phyloP scores from a whole-genome alignment of 352 stramenopile species.

The Pythium grandisporangium region DNA sequence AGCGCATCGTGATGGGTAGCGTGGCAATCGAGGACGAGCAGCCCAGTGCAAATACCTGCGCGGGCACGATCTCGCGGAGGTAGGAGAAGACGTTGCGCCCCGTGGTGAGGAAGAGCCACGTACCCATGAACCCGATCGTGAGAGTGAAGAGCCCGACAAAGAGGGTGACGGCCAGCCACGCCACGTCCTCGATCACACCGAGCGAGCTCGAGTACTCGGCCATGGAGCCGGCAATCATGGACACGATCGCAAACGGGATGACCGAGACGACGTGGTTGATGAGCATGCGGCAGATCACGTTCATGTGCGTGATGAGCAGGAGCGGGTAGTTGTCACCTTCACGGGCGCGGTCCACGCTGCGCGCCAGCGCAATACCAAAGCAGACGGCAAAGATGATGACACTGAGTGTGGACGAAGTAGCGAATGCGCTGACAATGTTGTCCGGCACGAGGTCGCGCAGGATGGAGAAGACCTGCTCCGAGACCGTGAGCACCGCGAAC shows the following conservation, averaged over 20 bases:
- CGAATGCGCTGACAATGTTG: conserved; percentile 66
- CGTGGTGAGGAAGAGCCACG: conserved; percentile 44
- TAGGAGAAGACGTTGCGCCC: conserved; percentile 57
- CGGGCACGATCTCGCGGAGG: conserved; percentile 54
- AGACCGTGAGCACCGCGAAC: conserved; percentile 38
- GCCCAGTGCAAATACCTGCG: conserved; percentile 68
- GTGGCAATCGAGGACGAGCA: conserved; percentile 77
- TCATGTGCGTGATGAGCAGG: conserved; percentile 53
- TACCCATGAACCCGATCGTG: conserved; percentile 41
- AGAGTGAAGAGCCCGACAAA: conserved; percentile 32
- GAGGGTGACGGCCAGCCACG: conserved; percentile 37
- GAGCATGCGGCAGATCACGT: conserved; percentile 59
- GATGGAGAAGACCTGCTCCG: conserved; percentile 66
- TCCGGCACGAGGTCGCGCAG: conserved; percentile 50
- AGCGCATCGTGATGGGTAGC: conserved; percentile 69
- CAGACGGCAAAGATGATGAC: conserved; percentile 68
- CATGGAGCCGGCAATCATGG: conserved; percentile 60
- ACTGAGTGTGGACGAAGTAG: conserved; percentile 40
- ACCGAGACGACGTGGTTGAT: conserved; percentile 59
- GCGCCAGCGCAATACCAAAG: conserved; percentile 53
- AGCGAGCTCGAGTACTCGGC: conserved; percentile 36
- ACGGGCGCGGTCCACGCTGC: conserved; percentile 36
- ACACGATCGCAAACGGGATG: conserved; percentile 66
- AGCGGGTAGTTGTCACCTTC: conserved; percentile 57
- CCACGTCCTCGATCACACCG: conserved; percentile 33